Evolutionary conservation across 192 early-diverging fungal species (phyloP), one percentile per base, ranked within the genome.

Genomic region (Irineochytrium annulatum): DNA sequence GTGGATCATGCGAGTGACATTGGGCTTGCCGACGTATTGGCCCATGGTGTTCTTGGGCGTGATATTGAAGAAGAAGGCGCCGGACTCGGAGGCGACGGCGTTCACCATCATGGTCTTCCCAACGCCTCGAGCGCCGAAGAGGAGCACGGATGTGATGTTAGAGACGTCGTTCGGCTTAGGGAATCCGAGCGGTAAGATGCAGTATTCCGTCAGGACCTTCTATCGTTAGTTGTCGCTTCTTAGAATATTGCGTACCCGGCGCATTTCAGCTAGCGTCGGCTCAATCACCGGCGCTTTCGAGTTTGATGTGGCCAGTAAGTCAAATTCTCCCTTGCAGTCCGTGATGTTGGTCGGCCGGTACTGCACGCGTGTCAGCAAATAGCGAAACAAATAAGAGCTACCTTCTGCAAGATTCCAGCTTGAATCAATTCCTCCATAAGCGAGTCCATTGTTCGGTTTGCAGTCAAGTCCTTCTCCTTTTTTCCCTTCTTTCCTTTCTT

Each of bases 381-480:
- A 57, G 49, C 58, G 30, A 1, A 26, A 17, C 13, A 49, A 37
- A n/a, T 55, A 16, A 31, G 20, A 43, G 28, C 17, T 60, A 76
- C 73, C 62, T 74, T 68, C 58, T 83, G 82, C 14, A 84, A 55
- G 3, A 84, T 63, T 19, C 83, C 80, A 1, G 76, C 67, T 35
- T 78, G 73, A 16, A 81, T 68, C 3, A 85, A 51, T 62, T 83
- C 80, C 55, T 83, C 83, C 31, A 80, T 65, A 26, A 83, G 59
- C 6, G 76, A 81, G 28, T 85, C 80, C 72, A 83, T 81, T 1
- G 81, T 80, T 31, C 83, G 58, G 41, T 79, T 79, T 2, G 78
- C 78, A 1, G 83, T 85, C 45, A 85, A 43, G 43, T 85, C 83
- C 62, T 85, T 85, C 52, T 85, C 83, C 52, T 85, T 85, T 52